These are phyloP conservation scores for Geum urbanum DNA, from an alignment of 306 rosid species.

Conservation along the genomic window DNA sequence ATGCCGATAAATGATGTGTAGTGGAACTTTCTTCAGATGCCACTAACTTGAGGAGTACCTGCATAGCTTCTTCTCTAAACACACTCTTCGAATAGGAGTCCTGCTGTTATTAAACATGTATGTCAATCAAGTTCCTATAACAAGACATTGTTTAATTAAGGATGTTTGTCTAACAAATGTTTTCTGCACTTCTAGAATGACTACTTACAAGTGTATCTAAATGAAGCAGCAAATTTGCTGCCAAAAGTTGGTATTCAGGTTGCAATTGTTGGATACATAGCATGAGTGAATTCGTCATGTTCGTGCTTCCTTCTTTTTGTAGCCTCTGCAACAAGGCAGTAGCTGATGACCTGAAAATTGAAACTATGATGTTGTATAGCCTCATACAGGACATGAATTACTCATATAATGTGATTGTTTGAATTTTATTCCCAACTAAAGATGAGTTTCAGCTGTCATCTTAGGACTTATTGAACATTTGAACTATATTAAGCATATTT, in stretches of 20 bases:
- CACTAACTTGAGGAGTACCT: slow-evolving; percentile 50
- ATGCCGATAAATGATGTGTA: slow-evolving; percentile 54
- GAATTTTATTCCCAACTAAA: not conserved
- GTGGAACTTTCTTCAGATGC: slow-evolving; percentile 51
- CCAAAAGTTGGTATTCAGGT: slow-evolving; percentile 61
- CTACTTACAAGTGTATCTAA: slow-evolving; percentile 52
- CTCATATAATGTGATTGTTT: not conserved
- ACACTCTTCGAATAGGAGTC: slow-evolving; percentile 36
- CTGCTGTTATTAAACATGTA: slow-evolving; percentile 31
- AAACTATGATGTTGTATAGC: not conserved
- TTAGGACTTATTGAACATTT: not conserved
- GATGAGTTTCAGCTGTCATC: not conserved
- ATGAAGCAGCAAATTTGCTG: slow-evolving; percentile 65
- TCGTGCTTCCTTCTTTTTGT: slow-evolving; percentile 42
- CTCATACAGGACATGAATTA: not conserved
- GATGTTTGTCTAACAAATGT: not conserved
- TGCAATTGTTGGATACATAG: slow-evolving; percentile 51
- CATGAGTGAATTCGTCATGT: slow-evolving; percentile 52
- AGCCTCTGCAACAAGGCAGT: slow-evolving; percentile 56
- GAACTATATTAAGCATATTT: slow-evolving; percentile 5
- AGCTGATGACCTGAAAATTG: slow-evolving; percentile 54
- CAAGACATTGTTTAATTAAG: not conserved
- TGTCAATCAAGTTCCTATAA: not conserved
- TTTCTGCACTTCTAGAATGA: slow-evolving; percentile 8
- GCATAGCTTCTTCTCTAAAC: slow-evolving; percentile 53